phyloP scores from a whole-genome alignment of 176 grass and related monocot genomes.

The Triticum dicoccoides region DNA sequence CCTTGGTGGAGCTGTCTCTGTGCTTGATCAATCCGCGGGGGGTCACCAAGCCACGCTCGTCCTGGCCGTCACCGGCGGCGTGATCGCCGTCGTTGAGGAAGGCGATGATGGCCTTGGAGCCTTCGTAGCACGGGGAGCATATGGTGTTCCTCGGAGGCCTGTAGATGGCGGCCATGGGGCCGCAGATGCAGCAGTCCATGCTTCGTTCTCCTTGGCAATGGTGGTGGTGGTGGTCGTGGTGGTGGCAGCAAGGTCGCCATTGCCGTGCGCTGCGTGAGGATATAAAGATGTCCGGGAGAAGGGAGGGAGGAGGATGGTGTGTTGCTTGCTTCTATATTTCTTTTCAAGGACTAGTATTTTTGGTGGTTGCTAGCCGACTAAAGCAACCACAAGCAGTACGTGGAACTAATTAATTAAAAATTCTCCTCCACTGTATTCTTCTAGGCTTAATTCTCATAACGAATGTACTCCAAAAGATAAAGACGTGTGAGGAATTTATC shows the following conservation, averaged over 20 bases:
- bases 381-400: conserved; percentile 9
- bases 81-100: conserved; percentile 36
- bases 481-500: not conserved
- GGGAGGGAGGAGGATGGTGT: conserved; percentile 20
- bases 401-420: conserved; percentile 1
- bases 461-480: not conserved
- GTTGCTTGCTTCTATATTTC: conserved; percentile 30
- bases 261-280: conserved; percentile 15
- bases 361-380: conserved; percentile 55
- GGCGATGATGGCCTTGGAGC: conserved; percentile 68
- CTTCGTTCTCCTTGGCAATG: conserved; percentile 5
- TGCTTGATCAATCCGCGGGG: conserved; percentile 14
- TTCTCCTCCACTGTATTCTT: not conserved
- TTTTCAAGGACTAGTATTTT: conserved; percentile 32
- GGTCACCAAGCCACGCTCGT: not conserved
- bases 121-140: conserved; percentile 69
- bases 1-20: conserved; percentile 32
- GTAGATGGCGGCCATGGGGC: conserved; percentile 61
- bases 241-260: conserved; percentile 9
- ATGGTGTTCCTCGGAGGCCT: conserved; percentile 78
- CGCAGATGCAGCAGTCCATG: conserved; percentile 98
- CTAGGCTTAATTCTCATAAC: not conserved
- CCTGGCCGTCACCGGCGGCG: not conserved
- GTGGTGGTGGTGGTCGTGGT: not conserved
- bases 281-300: conserved; percentile 26